Evolutionary conservation across 2,329 filamentous ascomycete species (phyloP), one percentile per base, ranked within the genome.

Genomic region (Nemania sp.): DNA sequence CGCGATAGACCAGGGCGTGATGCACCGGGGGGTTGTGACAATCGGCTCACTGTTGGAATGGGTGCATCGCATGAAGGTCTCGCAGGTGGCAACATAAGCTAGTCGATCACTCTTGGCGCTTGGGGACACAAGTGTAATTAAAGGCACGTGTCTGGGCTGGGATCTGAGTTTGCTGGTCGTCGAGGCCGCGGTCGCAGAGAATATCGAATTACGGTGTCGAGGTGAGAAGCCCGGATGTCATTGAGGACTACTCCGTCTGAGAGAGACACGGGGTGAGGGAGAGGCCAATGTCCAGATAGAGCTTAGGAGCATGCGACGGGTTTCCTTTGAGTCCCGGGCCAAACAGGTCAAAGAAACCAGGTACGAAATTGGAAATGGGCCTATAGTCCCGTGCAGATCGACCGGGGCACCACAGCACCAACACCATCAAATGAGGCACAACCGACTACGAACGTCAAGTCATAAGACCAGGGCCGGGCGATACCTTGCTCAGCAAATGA

Each of bases 11-110:
- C 12, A 35, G 56, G 61, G 45, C 39, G 46, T 37, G 54, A 48
- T 49, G 46, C 56, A 43, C 39, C 21, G 29, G 47, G 40, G 17
- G 20, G 52, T 64, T 37, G 57, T 57, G 52, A 63, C 29, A 63
- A 66, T 68, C 65, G 63, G 69, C 63, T 69, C 65, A 67, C 62
- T 62, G 49, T 62, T 37, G 52, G 47, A 56, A 62, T 59, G 63
- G 63, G 67, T 64, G 64, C 69, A 71, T 71, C 67, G 68, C 68
- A 70, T 67, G 59, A 52, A 32, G 25, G 47, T 34, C 35, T 53
- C 52, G 54, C 40, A 45, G 49, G 54, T 25, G 34, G 50, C 35
- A 60, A 39, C 62, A 62, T 62, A 60, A 35, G 56, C 55, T 50
- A 21, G 32, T 62, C 43, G 56, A 47, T 42, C 34, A 40, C 35